Percentiles rank a stretch among this genome's conserved stretches.
These are phyloP conservation scores for Butyriboletus appendiculatus DNA, from an alignment of 1,284 basidiomycete genomes.

Conservation along the genomic window DNA sequence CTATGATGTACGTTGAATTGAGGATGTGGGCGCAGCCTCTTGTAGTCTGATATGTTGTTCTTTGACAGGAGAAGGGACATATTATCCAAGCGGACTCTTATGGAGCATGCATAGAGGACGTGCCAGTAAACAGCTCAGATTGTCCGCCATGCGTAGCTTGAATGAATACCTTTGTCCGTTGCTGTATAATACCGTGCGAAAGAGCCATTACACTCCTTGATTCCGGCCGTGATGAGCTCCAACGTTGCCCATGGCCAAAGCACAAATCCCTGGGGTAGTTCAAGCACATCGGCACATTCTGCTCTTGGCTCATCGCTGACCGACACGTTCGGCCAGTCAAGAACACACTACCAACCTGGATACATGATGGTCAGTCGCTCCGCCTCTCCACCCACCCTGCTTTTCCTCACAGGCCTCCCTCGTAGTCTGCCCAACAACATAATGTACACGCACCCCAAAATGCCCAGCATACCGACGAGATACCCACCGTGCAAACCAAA, in stretches of 20 bases:
- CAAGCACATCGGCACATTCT: constrained; percentile 23
- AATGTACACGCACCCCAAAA: constrained; percentile 56
- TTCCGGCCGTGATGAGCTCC: constrained; percentile 23
- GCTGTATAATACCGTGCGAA: constrained; percentile 12
- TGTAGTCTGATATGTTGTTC: neutral
- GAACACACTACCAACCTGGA: constrained; percentile 73
- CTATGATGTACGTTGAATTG: constrained; percentile 1
- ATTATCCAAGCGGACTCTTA: neutral
- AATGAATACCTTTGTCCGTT: neutral
- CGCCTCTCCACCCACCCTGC: neutral
- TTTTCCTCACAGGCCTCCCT: constrained; percentile 1
- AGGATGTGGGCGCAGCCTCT: neutral
- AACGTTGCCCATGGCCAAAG: constrained; percentile 26
- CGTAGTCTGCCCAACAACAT: constrained; percentile 59
- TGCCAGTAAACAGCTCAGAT: neutral
- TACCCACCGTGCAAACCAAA: constrained; percentile 70
- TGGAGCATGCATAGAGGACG: neutral
- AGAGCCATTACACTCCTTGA: neutral
- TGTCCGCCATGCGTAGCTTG: neutral
- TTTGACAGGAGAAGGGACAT: neutral
- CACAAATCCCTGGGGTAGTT: constrained; percentile 27
- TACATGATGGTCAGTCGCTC: constrained; percentile 64
- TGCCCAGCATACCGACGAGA: constrained; percentile 64
- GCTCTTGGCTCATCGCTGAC: constrained; percentile 32
- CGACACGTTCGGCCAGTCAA: constrained; percentile 64